Conservation (phyloP, 2,329 filamentous ascomycete genomes). For the Fusarium tupiense region DNA sequence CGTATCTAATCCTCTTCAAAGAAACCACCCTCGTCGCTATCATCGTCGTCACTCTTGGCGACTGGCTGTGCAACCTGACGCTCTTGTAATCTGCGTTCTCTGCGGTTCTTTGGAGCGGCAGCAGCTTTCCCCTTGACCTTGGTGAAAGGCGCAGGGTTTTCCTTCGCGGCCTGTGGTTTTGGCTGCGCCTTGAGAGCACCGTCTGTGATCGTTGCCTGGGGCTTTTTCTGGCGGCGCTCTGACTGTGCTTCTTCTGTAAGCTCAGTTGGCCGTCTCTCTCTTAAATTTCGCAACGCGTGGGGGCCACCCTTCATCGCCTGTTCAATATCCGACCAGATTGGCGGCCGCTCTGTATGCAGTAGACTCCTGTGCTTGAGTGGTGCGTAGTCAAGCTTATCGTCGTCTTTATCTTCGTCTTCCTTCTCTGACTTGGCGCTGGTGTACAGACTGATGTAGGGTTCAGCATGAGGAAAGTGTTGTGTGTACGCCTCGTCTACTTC, state of each 20-base stretch:
- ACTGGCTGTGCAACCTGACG: constrained; percentile 46
- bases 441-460: constrained; percentile 75
- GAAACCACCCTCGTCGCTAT: constrained; percentile 67
- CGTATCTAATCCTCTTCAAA: constrained; percentile 55
- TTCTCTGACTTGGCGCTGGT: constrained; percentile 50
- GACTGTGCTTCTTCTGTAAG: constrained; percentile 20
- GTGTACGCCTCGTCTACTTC: constrained; percentile 82
- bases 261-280: constrained; percentile 58
- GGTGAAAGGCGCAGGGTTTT: constrained; percentile 16
- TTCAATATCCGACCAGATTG: constrained; percentile 76
- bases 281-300: constrained; percentile 61
- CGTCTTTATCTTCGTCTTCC: constrained; percentile 49
- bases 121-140: constrained; percentile 38
- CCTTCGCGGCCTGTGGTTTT: constrained; percentile 29
- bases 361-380: constrained; percentile 55
- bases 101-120: constrained; percentile 48
- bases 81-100: constrained; percentile 50
- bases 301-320: constrained; percentile 68
- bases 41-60: constrained; percentile 54
- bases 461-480: constrained; percentile 74
- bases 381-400: constrained; percentile 34
- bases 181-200: constrained; percentile 33
- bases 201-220: constrained; percentile 31
- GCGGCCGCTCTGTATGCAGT: constrained; percentile 59
- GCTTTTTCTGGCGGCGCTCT: constrained; percentile 25